Evolutionary conservation across 495 filamentous ascomycete species (phyloP).

Genomic region (Aspergillus heteromorphus): DNA sequence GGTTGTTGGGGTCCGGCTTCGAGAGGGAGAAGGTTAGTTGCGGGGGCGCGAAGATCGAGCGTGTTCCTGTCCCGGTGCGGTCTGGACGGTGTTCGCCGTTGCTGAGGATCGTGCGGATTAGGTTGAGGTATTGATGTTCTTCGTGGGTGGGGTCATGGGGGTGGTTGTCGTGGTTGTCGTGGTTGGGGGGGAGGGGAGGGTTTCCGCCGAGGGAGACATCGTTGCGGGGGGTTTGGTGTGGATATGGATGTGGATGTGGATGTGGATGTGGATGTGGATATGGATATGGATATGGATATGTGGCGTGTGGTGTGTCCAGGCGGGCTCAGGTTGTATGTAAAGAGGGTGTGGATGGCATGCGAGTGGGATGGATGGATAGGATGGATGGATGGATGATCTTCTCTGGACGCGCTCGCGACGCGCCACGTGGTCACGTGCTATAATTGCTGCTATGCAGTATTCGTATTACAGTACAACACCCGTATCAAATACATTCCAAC

Average conservation of each 20-base stretch:
- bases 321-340: too few species aligned
- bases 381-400: background rate
- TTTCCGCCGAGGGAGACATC: too few species aligned
- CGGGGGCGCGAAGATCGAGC: conserved; percentile 78
- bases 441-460: background rate
- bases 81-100: conserved; percentile 78
- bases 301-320: too few species aligned
- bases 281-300: too few species aligned
- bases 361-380: background rate
- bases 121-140: conserved; percentile 71
- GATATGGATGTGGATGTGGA: too few species aligned
- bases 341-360: too few species aligned
- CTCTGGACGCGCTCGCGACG: conserved; percentile 18
- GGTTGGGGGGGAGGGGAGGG: too few species aligned
- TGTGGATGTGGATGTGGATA: too few species aligned
- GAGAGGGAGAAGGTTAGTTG: conserved; percentile 84
- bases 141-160: conserved; percentile 45
- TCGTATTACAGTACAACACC: too few species aligned
- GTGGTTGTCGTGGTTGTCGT: conserved; percentile 9
- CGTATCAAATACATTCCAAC: background rate
- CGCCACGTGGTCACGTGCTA: conserved; percentile 25
- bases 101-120: conserved; percentile 69
- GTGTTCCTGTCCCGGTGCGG: conserved; percentile 88
- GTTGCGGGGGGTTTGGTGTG: too few species aligned
- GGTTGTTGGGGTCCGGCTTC: conserved; percentile 38